These are phyloP conservation scores for Detonula confervacea DNA, from an alignment of 352 stramenopile genomes.

Conservation along the genomic window DNA sequence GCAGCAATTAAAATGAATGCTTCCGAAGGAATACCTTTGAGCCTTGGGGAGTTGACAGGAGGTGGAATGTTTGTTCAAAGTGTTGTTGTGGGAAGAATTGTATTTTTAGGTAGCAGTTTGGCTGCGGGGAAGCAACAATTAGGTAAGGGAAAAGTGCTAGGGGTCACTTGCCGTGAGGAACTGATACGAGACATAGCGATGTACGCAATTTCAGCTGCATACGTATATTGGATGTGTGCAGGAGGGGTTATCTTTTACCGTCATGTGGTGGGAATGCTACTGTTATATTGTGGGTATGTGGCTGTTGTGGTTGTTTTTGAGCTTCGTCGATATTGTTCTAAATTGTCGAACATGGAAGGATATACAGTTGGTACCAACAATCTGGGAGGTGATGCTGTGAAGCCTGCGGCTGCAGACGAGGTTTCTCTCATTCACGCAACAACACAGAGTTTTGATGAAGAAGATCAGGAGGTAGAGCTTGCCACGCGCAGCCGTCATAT, in stretches of 20 bases:
- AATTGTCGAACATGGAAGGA: not conserved
- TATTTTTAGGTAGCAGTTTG: conserved; percentile 20
- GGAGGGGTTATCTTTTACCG: conserved; percentile 35
- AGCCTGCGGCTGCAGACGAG: not conserved
- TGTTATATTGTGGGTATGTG: conserved; percentile 45
- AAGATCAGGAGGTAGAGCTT: conserved; percentile 30
- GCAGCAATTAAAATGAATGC: conserved; percentile 39
- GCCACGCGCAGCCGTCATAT: conserved; percentile 1
- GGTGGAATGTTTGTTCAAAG: conserved; percentile 94
- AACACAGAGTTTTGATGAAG: conserved; percentile 23
- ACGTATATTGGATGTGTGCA: conserved; percentile 37
- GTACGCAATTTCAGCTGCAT: conserved; percentile 41
- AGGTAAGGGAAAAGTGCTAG: conserved; percentile 15
- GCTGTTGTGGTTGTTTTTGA: conserved; percentile 32
- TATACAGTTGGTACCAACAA: not conserved
- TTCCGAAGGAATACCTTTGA: conserved; percentile 35
- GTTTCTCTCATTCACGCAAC: not conserved
- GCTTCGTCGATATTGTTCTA: conserved; percentile 22
- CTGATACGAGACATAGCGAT: conserved; percentile 62
- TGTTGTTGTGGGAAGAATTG: conserved; percentile 90
- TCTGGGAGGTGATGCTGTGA: not conserved
- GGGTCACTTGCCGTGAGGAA: conserved; percentile 47
- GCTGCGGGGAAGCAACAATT: not conserved
- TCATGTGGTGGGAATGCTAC: conserved; percentile 39
- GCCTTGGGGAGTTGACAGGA: conserved; percentile 90